phyloP scores from a whole-genome alignment of 768 basidiomycete species.

The Naganishia randhawae region DNA sequence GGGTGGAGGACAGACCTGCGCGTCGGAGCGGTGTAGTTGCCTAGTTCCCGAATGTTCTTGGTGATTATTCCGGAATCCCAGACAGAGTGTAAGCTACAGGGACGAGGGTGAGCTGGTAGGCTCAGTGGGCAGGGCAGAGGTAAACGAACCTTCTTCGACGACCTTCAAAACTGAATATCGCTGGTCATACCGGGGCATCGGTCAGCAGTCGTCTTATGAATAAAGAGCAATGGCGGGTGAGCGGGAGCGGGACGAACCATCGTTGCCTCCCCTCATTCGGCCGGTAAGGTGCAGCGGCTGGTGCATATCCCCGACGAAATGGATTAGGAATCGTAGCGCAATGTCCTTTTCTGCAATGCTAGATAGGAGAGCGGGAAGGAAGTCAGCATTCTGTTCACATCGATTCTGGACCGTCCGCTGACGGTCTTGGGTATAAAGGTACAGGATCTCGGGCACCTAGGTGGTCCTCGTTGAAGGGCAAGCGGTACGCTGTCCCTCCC shows the following conservation, averaged over 20 bases:
- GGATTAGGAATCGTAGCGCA: conserved; percentile 85
- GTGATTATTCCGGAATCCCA: conserved; percentile 84
- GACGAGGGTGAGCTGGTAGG: neutral
- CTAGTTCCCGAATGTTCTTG: conserved; percentile 69
- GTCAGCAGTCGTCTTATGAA: no score
- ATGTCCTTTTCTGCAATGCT: conserved; percentile 57
- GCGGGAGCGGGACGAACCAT: conserved; percentile 48
- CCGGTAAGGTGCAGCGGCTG: conserved; percentile 89
- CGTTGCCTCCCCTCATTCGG: conserved; percentile 82
- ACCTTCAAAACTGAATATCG: conserved; percentile 69
- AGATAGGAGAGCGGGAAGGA: neutral
- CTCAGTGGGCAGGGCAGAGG: neutral
- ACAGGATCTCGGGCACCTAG: no score
- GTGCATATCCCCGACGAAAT: conserved; percentile 90
- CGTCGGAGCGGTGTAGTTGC: conserved; percentile 75
- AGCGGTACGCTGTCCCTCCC: no score
- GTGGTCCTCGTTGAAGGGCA: no score
- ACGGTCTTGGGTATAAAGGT: no score
- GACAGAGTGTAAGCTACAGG: conserved; percentile 70
- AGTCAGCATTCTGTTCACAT: no score
- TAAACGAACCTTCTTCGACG: conserved; percentile 43
- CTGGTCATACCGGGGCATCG: conserved; percentile 31
- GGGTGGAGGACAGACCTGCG: conserved; percentile 54
- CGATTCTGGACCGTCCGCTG: no score
- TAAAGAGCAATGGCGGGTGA: neutral